phyloP scores from a whole-genome alignment of 306 rosid species.

The Spatholobus suberectus region DNA sequence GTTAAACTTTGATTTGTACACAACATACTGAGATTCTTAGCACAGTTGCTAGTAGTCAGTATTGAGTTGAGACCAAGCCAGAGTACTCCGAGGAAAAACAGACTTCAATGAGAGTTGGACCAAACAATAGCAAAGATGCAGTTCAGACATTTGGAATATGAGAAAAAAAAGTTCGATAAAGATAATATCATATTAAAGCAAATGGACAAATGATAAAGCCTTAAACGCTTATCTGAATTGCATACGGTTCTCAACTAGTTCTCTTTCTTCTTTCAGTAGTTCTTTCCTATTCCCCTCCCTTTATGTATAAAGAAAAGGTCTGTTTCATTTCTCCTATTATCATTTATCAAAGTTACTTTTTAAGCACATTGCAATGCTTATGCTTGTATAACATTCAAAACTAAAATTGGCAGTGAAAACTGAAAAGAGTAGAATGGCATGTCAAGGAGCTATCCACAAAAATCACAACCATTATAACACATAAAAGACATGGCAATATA shows the following conservation, averaged over 20 bases:
- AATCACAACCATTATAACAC: background rate
- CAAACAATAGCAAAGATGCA: background rate
- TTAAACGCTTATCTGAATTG: background rate
- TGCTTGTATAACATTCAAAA: background rate
- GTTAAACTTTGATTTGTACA: background rate
- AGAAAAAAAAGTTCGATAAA: background rate
- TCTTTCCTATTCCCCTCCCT: no score
- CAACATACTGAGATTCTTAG: background rate
- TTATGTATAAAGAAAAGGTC: no score
- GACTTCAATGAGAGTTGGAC: background rate
- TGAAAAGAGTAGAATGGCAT: background rate
- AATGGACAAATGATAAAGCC: background rate
- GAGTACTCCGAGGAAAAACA: background rate
- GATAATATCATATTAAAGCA: background rate
- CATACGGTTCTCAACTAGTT: background rate
- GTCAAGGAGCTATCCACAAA: background rate
- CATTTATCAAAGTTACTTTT: background rate
- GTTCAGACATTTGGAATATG: background rate
- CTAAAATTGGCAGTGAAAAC: background rate
- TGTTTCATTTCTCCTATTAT: background rate
- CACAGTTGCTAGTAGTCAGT: background rate
- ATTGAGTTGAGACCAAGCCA: background rate
- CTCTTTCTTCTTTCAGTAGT: background rate
- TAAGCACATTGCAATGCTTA: constrained; percentile 8
- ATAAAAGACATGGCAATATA: background rate